Conservation (phyloP, 257 asterid genomes). For the Nicotiana tabacum region DNA sequence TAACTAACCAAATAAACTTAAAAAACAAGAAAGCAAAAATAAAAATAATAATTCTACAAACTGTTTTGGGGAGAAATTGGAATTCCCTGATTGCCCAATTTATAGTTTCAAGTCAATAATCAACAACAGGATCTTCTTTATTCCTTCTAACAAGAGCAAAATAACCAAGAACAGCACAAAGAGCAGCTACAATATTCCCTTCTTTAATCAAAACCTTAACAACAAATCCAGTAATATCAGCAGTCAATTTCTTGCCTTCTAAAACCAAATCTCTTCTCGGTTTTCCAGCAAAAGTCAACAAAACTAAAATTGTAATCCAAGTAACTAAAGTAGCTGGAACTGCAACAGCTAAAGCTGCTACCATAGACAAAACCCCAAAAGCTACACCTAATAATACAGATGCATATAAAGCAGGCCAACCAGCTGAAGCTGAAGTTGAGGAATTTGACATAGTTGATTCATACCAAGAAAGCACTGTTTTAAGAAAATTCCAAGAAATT, state of each 20-base stretch:
- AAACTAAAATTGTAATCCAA: slow-evolving; percentile 78
- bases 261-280: slow-evolving; percentile 60
- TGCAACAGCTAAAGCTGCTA: slow-evolving; percentile 79
- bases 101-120: background rate
- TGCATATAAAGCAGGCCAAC: slow-evolving; percentile 67
- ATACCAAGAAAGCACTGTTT: slow-evolving; percentile 56
- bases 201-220: slow-evolving; percentile 67
- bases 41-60: background rate
- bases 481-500: slow-evolving; percentile 75
- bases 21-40: background rate
- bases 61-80: background rate
- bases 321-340: slow-evolving; percentile 88
- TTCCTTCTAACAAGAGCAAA: slow-evolving; percentile 50
- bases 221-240: slow-evolving; percentile 65
- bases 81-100: background rate
- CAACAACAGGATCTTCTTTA: slow-evolving; percentile 13
- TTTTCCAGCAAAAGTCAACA: slow-evolving; percentile 71
- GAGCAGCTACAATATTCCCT: slow-evolving; percentile 78
- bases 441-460: slow-evolving; percentile 31
- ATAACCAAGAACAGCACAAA: slow-evolving; percentile 78
- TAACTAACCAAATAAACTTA: background rate
- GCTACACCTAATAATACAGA: slow-evolving; percentile 57
- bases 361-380: slow-evolving; percentile 76
- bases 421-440: slow-evolving; percentile 14
- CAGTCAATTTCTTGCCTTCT: slow-evolving; percentile 84